phyloP scores from a whole-genome alignment of 2,329 filamentous ascomycete genomes.

The Apiospora malaysiana region DNA sequence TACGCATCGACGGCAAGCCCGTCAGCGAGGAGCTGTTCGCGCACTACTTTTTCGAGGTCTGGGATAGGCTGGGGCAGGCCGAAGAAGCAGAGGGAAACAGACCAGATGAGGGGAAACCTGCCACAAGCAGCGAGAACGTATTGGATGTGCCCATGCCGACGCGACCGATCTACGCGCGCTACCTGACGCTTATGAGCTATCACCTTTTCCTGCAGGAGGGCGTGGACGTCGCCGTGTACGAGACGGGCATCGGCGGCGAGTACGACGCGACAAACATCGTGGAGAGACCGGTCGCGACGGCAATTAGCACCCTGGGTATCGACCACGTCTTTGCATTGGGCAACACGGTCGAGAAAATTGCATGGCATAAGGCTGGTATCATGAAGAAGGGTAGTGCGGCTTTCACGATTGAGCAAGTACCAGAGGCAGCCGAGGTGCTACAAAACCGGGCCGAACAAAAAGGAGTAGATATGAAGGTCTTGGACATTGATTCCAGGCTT shows the following conservation, averaged over 20 bases:
- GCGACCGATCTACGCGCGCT: conserved; percentile 65
- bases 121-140: conserved; percentile 28
- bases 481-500: conserved; percentile 54
- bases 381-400: conserved; percentile 66
- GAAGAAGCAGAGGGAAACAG: conserved; percentile 34
- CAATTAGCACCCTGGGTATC: conserved; percentile 70
- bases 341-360: conserved; percentile 67
- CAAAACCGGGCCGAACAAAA: conserved; percentile 58
- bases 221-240: conserved; percentile 68
- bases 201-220: conserved; percentile 70
- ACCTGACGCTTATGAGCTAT: conserved; percentile 69
- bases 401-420: conserved; percentile 61
- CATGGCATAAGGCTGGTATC: conserved; percentile 78
- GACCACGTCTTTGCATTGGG: conserved; percentile 72
- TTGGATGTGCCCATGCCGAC: conserved; percentile 41
- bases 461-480: conserved; percentile 50
- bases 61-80: conserved; percentile 58
- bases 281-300: conserved; percentile 60
- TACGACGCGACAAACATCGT: conserved; percentile 74
- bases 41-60: conserved; percentile 72
- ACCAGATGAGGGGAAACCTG: neutral
- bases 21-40: conserved; percentile 65
- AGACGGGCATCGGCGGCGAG: conserved; percentile 72
- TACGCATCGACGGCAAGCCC: conserved; percentile 64
- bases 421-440: conserved; percentile 53